Evolutionary conservation across 2,329 filamentous ascomycete species (phyloP), one percentile per base, ranked within the genome.

Genomic region (Phyllosticta citrichinensis): DNA sequence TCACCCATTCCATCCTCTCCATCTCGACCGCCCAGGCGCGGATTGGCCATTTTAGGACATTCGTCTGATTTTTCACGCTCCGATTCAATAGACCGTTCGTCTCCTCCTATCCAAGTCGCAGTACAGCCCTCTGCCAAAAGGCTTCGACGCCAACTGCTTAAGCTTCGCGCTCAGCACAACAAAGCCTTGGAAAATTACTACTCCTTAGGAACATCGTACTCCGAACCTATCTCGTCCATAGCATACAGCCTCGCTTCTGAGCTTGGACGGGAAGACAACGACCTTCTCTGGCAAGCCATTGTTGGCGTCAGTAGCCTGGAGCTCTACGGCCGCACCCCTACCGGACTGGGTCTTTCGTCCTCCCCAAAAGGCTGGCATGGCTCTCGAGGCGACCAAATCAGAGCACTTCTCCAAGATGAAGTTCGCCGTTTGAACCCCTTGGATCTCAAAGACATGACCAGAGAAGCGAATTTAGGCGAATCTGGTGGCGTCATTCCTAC

Each of bases 261-360:
- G 70, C 83, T 99, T 6, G 94, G 94, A 64, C 88, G 92, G 58
- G 94, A 97, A 79, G 93, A 97, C 73, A 99, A 97, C 68, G 92
- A 99, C 68, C 80, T 97, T 22, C 80, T 99, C 14, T 99, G 94
- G 94, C 82, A 96, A 62, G 86, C 91, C 5, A 96, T 97, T 68
- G 90, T 99, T 25, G 94, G 94, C 5, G 90, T 96, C 40, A 91
- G 89, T n/a, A 96, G 91, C 17, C 87, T 96, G 75, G 92, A 97
- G 71, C 81, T 97, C 0, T 96, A 94, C 66, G 92, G 92, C 17
- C 86, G 90, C 61, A 93, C 90, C 20, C 90, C 89, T 53, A 87
- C 89, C 12, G 91, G 91, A 24, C 81, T 94, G 30, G 87, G 88
- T 72, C 64, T 85, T 76, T 71, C 80, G 74, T 69, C 79, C 73